A percentile compares a stretch with the other conserved stretches of the same genome.
Evolutionary conservation across 179 eudicot species (phyloP).

Genomic region (Beta corolliflora): DNA sequence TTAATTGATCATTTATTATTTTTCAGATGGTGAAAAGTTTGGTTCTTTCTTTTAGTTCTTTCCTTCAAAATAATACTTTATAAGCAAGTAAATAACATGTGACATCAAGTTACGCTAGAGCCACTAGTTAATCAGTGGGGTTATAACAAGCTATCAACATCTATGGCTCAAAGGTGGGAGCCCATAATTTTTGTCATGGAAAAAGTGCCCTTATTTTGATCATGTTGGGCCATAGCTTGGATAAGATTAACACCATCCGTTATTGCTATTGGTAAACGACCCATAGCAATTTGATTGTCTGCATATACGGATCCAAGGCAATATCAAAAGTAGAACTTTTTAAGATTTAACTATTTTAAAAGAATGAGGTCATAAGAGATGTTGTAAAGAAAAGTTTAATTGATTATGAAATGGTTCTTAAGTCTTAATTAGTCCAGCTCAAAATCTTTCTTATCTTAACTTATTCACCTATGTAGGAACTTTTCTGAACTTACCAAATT

Average conservation of each 20-base stretch:
- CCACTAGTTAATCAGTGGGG: slow-evolving; percentile 26
- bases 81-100: slow-evolving; percentile 24
- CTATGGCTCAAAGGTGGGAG: slow-evolving; percentile 17
- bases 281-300: neutral
- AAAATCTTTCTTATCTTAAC: no score
- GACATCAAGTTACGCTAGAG: slow-evolving; percentile 41
- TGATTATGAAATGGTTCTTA: no score
- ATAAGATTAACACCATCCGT: slow-evolving; percentile 37
- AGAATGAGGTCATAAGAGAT: neutral
- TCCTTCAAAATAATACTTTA: neutral
- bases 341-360: neutral
- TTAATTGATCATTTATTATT: no score
- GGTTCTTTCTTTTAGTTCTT: neutral
- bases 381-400: neutral
- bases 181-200: slow-evolving; percentile 25
- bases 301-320: slow-evolving; percentile 12
- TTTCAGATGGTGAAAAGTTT: slow-evolving; percentile 12
- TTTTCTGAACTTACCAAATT: no score
- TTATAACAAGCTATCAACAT: slow-evolving; percentile 36
- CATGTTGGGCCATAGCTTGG: slow-evolving; percentile 20
- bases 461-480: no score
- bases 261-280: no score
- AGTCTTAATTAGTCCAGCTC: no score
- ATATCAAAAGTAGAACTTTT: slow-evolving; percentile 6
- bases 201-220: slow-evolving; percentile 23